Evolutionary conservation across 345 rosid genomes (phyloP).

Genomic region (Lagerstroemia speciosa): DNA sequence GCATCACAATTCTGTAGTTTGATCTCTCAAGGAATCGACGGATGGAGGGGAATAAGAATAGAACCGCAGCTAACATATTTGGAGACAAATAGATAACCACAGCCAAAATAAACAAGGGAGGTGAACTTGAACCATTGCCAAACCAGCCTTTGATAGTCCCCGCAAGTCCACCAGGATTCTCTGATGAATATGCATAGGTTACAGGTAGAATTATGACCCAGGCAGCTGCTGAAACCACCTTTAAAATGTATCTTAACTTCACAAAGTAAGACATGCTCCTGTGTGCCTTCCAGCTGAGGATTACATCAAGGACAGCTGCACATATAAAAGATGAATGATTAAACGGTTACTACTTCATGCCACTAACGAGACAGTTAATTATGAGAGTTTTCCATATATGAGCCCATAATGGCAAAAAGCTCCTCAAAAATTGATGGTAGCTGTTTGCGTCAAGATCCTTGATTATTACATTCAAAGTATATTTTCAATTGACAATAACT

Average conservation of each 20-base stretch:
- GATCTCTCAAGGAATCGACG: conserved; percentile 97
- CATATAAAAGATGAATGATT: background rate
- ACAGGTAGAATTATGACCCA: conserved; percentile 94
- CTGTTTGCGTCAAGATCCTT: background rate
- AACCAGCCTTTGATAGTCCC: conserved; percentile 92
- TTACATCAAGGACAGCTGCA: conserved; percentile 94
- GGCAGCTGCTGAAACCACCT: conserved; percentile 85
- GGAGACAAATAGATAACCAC: conserved; percentile 82
- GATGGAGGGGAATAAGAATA: conserved; percentile 81
- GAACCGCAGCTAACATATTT: conserved; percentile 77
- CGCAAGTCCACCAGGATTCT: conserved; percentile 86
- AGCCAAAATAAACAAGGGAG: conserved; percentile 77
- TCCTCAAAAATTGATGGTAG: background rate
- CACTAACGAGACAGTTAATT: background rate
- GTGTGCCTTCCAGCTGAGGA: conserved; percentile 85
- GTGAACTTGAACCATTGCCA: conserved; percentile 61
- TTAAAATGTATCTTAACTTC: conserved; percentile 87
- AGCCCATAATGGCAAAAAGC: background rate
- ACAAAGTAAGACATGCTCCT: conserved; percentile 85
- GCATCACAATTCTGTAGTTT: conserved; percentile 76
- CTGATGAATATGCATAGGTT: conserved; percentile 88
- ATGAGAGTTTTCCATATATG: background rate
- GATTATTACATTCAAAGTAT: background rate
- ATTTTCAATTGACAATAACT: background rate
- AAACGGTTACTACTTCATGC: background rate